Percentiles rank a stretch among this genome's conserved stretches.
phyloP scores from a whole-genome alignment of 768 basidiomycete genomes.

The Amanita rimosa region DNA sequence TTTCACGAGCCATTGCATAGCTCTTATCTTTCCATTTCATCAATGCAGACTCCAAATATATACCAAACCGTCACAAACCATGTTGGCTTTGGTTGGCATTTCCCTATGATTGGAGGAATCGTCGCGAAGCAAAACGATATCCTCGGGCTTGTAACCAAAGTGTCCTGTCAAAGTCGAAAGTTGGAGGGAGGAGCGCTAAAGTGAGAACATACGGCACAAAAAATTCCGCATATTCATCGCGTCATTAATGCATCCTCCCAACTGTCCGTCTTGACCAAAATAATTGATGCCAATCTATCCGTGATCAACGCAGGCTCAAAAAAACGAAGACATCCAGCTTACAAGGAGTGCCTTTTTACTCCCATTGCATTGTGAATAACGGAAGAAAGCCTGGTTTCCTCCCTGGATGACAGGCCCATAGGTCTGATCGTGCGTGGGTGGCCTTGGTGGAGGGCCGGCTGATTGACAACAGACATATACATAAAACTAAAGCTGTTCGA shows the following conservation, averaged over 20 bases:
- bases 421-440: slow-evolving; percentile 45
- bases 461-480: too few species aligned
- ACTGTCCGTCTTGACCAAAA: slow-evolving; percentile 47
- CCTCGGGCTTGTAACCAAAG: slow-evolving; percentile 59
- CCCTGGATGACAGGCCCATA: slow-evolving; percentile 51
- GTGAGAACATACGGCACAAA: slow-evolving; percentile 41
- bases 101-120: slow-evolving; percentile 49
- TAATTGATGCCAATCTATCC: slow-evolving; percentile 86
- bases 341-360: slow-evolving; percentile 84
- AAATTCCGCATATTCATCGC: slow-evolving; percentile 75
- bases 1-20: slow-evolving; percentile 88
- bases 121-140: slow-evolving; percentile 84
- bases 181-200: not conserved
- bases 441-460: slow-evolving; percentile 36
- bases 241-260: slow-evolving; percentile 89
- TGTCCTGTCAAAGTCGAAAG: slow-evolving; percentile 24
- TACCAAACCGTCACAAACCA: slow-evolving; percentile 31
- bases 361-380: slow-evolving; percentile 84
- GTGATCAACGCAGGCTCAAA: not conserved
- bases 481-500: not conserved
- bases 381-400: slow-evolving; percentile 48
- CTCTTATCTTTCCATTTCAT: slow-evolving; percentile 37
- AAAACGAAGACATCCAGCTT: slow-evolving; percentile 16
- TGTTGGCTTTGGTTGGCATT: slow-evolving; percentile 72
- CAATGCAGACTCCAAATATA: not conserved